These are phyloP conservation scores for Corrigiola litoralis DNA, from an alignment of 179 eudicot species.

Conservation along the genomic window DNA sequence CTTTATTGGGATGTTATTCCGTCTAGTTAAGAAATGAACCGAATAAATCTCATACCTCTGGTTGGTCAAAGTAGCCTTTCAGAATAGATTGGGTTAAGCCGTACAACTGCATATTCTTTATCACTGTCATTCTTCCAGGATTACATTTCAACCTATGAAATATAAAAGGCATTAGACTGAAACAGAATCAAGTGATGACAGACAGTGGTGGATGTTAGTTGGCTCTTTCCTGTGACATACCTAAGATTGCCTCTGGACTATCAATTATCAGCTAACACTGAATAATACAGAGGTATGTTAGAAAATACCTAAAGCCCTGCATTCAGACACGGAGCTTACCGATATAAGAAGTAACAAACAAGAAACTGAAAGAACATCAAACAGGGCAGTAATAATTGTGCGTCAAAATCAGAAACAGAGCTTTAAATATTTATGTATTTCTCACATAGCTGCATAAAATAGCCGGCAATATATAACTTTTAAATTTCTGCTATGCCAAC, in stretches of 20 bases:
- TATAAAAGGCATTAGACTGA: slow-evolving; percentile 15
- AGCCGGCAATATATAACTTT: too few relatives aligned
- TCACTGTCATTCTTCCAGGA: slow-evolving; percentile 16
- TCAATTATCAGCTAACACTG: slow-evolving; percentile 4
- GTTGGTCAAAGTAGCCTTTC: slow-evolving; percentile 23
- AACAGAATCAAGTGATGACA: slow-evolving; percentile 15
- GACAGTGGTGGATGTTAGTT: slow-evolving; percentile 9
- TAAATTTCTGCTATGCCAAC: too few relatives aligned
- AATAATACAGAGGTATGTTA: background rate
- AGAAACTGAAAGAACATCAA: too few relatives aligned
- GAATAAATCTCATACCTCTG: slow-evolving; percentile 24
- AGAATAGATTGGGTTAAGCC: slow-evolving; percentile 13
- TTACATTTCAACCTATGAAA: slow-evolving; percentile 17
- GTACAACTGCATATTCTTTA: slow-evolving; percentile 23
- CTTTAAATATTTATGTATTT: too few relatives aligned
- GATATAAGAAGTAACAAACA: too few relatives aligned
- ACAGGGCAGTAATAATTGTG: too few relatives aligned
- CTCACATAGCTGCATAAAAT: too few relatives aligned
- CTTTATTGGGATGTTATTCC: background rate
- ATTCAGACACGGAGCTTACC: background rate
- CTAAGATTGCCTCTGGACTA: slow-evolving; percentile 10
- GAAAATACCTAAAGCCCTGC: slow-evolving; percentile 5
- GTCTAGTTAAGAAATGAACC: background rate
- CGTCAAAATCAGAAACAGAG: too few relatives aligned
- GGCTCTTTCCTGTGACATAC: slow-evolving; percentile 9